Conservation (phyloP, 768 basidiomycete species). For the Lactifluus hygrophoroides region DNA sequence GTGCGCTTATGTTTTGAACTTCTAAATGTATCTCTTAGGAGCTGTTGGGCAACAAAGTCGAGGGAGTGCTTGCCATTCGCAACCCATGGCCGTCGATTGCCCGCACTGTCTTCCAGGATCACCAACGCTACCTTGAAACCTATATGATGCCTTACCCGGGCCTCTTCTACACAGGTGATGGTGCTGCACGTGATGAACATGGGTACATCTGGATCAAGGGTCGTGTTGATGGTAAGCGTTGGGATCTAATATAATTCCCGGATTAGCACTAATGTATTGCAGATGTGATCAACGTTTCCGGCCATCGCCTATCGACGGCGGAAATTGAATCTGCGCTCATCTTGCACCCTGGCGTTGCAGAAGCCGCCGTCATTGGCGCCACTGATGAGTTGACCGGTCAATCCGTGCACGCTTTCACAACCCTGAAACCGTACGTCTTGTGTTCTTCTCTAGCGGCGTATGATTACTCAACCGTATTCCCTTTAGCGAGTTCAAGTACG, state of each 20-base stretch:
- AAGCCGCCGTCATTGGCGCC: conserved; percentile 88
- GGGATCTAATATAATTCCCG: not conserved
- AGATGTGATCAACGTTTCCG: conserved; percentile 98
- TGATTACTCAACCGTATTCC: not conserved
- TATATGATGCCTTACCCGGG: conserved; percentile 87
- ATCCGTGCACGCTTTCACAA: conserved; percentile 91
- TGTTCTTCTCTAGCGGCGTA: not conserved
- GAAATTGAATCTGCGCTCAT: conserved; percentile 98
- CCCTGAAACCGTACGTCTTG: conserved; percentile 78
- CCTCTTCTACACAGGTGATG: conserved; percentile 95
- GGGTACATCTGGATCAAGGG: conserved; percentile 99
- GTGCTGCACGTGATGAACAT: conserved; percentile 86
- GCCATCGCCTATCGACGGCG: conserved; percentile 92
- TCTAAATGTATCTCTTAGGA: conserved; percentile 30
- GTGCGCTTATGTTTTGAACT: not conserved
- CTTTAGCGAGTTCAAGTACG: conserved; percentile 68
- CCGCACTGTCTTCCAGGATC: conserved; percentile 85
- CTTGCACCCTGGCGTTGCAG: conserved; percentile 89
- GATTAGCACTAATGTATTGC: conserved; percentile 1
- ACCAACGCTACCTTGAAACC: conserved; percentile 74
- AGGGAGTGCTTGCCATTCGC: conserved; percentile 83
- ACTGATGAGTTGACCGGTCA: conserved; percentile 87
- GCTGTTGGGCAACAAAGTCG: conserved; percentile 72
- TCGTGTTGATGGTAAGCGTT: conserved; percentile 73
- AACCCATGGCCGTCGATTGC: conserved; percentile 95